Conservation (phyloP, 345 rosid species). For the Zanthoxylum bungeanum region DNA sequence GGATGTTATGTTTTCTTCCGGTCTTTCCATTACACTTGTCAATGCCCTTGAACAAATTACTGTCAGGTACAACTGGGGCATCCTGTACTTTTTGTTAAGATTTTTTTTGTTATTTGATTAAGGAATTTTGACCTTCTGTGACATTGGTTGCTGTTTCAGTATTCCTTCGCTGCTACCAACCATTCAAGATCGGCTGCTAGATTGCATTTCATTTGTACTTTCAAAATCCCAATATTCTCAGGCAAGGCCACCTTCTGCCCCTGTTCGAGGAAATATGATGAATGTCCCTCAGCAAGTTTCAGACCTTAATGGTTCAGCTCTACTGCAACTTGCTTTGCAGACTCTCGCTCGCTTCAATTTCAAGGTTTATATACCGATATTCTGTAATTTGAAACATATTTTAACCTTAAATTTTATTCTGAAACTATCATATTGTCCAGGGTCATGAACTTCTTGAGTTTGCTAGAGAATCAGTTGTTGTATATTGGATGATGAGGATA, state of each 20-base stretch:
- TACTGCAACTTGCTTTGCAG: constrained; percentile 94
- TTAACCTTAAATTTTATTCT: constrained; percentile 14
- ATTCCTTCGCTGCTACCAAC: constrained; percentile 84
- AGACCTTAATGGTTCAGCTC: constrained; percentile 64
- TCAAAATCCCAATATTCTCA: constrained; percentile 73
- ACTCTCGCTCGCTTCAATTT: constrained; percentile 92
- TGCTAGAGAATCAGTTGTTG: constrained; percentile 84
- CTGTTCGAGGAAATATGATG: constrained; percentile 52
- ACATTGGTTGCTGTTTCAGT: constrained; percentile 42
- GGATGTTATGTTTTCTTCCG: constrained; percentile 84
- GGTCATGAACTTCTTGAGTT: constrained; percentile 89
- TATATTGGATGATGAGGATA: constrained; percentile 95
- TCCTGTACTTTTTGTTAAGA: constrained; percentile 14
- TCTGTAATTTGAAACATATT: constrained; percentile 2
- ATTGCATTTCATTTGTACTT: constrained; percentile 77
- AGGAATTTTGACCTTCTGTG: not conserved
- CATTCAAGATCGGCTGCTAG: constrained; percentile 83
- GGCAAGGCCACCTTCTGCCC: constrained; percentile 53
- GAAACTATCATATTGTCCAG: constrained; percentile 37
- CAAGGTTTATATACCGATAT: constrained; percentile 47
- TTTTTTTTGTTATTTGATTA: not conserved
- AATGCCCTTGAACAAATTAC: constrained; percentile 91
- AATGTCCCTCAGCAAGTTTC: constrained; percentile 56
- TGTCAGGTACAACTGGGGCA: constrained; percentile 42
- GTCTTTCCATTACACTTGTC: constrained; percentile 81